Evolutionary conservation across 768 basidiomycete species (phyloP).

Genomic region (Crepidotus variabilis): DNA sequence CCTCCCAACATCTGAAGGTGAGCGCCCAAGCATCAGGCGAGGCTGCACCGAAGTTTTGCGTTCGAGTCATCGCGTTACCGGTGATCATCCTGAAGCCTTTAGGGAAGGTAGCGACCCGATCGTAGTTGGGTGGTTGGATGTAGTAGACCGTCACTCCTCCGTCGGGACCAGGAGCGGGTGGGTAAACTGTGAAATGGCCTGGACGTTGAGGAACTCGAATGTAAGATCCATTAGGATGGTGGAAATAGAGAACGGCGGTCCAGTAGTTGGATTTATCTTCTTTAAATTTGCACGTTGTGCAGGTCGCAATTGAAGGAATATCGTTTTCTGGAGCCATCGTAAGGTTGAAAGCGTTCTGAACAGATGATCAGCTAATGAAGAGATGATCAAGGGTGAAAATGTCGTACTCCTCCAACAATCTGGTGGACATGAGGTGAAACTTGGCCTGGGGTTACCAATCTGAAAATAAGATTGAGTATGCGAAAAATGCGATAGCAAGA

Average conservation of each 20-base stretch:
- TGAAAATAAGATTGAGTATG: slow-evolving; percentile 12
- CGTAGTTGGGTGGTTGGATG: slow-evolving; percentile 31
- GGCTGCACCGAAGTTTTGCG: slow-evolving; percentile 22
- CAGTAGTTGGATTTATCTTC: slow-evolving; percentile 40
- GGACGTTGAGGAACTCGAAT: neutral
- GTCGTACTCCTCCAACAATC: slow-evolving; percentile 37
- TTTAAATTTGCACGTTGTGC: too few relatives aligned
- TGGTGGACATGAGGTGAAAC: slow-evolving; percentile 30
- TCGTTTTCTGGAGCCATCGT: slow-evolving; percentile 4
- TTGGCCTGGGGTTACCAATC: too few relatives aligned
- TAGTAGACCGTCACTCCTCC: slow-evolving; percentile 37
- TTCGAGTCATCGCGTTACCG: slow-evolving; percentile 21
- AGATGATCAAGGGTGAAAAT: neutral
- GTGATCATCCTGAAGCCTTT: neutral
- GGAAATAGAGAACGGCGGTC: slow-evolving; percentile 37
- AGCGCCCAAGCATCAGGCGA: slow-evolving; percentile 32
- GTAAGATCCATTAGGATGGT: slow-evolving; percentile 35
- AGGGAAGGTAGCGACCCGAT: slow-evolving; percentile 32
- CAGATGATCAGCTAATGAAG: slow-evolving; percentile 17
- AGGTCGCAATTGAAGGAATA: slow-evolving; percentile 30
- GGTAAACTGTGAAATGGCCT: slow-evolving; percentile 3
- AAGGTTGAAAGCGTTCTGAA: too few relatives aligned
- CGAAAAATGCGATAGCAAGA: neutral
- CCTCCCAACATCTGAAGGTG: slow-evolving; percentile 29
- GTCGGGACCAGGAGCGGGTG: too few relatives aligned